Evolutionary conservation across 257 asterid genomes (phyloP).

Genomic region (Solanum sitiens): DNA sequence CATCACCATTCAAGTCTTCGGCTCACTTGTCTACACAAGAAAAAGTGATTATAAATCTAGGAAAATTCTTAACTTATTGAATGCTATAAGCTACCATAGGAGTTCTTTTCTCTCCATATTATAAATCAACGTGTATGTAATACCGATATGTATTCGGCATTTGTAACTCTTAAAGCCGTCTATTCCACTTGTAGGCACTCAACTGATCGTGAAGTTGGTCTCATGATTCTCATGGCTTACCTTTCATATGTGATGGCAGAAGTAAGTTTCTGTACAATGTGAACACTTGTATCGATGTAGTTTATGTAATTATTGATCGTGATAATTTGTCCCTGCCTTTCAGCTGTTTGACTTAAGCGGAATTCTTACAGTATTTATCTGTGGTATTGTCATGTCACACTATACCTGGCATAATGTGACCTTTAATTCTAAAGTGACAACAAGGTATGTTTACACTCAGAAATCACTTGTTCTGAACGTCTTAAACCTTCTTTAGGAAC

Average conservation of each 20-base stretch:
- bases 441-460: conserved; percentile 29
- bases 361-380: conserved; percentile 70
- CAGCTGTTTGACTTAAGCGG: conserved; percentile 67
- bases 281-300: background rate
- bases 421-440: conserved; percentile 48
- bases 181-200: conserved; percentile 43
- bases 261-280: conserved; percentile 21
- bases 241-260: conserved; percentile 61
- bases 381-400: conserved; percentile 86
- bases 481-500: background rate
- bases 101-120: background rate
- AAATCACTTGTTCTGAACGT: background rate
- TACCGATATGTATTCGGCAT: background rate
- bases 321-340: background rate
- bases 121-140: background rate
- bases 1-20: background rate
- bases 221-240: conserved; percentile 82
- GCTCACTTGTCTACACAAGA: background rate
- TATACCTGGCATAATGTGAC: conserved; percentile 72
- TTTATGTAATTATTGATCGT: background rate
- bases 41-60: background rate
- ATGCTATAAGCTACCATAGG: background rate
- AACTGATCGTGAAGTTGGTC: conserved; percentile 64
- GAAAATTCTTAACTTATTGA: background rate
- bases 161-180: background rate